Conservation (phyloP, 192 early-diverging fungal genomes). For the Powellomyces hirtus region DNA sequence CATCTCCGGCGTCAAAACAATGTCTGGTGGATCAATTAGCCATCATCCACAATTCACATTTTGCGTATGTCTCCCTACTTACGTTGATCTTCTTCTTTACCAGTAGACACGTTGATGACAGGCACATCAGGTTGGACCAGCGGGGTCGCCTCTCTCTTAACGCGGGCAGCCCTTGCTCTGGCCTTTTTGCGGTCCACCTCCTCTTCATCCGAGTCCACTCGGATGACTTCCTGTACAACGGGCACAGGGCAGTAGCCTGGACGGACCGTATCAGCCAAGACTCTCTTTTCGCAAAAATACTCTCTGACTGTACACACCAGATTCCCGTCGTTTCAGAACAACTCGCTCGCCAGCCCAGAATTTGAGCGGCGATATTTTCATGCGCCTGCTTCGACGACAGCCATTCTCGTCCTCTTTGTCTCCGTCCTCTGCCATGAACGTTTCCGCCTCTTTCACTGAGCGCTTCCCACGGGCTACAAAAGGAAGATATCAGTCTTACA, state of each 20-base stretch:
- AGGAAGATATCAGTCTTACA: background rate
- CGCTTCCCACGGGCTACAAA: too few relatives aligned
- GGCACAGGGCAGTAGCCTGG: slow-evolving; percentile 6
- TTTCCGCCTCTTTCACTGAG: too few relatives aligned
- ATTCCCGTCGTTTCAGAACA: slow-evolving; percentile 25
- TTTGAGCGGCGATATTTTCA: slow-evolving; percentile 31
- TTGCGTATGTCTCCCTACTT: too few relatives aligned
- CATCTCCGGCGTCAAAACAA: slow-evolving; percentile 43
- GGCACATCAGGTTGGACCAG: slow-evolving; percentile 27
- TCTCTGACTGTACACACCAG: slow-evolving; percentile 8
- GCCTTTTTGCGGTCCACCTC: background rate
- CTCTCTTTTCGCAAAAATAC: background rate
- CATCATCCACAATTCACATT: background rate
- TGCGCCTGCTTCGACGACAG: slow-evolving; percentile 22
- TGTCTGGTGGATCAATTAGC: slow-evolving; percentile 2
- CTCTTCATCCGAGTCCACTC: slow-evolving; percentile 25
- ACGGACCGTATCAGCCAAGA: background rate
- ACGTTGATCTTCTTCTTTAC: slow-evolving; percentile 34
- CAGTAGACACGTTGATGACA: slow-evolving; percentile 36
- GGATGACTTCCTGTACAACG: slow-evolving; percentile 28
- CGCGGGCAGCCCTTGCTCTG: background rate
- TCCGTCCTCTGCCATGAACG: background rate
- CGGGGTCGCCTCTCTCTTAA: slow-evolving; percentile 20
- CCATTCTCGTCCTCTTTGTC: slow-evolving; percentile 28
- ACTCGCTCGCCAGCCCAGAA: slow-evolving; percentile 43